Evolutionary conservation across 129 eudicot genomes (phyloP).

Genomic region (Arctium minus): DNA sequence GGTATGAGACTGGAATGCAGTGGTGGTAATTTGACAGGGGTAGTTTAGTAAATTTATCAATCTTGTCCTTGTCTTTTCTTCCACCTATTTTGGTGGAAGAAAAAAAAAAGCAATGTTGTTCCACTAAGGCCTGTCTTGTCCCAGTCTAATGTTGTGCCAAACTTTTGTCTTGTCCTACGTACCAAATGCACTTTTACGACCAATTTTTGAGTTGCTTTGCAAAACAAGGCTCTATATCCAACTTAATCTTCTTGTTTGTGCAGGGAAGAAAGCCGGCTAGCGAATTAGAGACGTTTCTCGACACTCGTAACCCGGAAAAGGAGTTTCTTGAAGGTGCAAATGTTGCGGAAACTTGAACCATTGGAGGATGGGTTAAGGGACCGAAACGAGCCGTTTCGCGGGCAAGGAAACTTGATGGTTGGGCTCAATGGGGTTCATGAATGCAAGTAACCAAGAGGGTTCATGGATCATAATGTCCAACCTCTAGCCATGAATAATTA

Average conservation of each 20-base stretch:
- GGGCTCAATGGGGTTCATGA: constrained; percentile 1
- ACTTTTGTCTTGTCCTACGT: not conserved
- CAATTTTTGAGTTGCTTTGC: not conserved
- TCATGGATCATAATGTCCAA: constrained; percentile 16
- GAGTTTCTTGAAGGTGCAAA: constrained; percentile 12
- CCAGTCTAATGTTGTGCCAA: not conserved
- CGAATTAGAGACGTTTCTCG: not conserved
- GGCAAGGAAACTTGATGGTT: constrained; percentile 15
- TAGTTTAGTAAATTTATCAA: not conserved
- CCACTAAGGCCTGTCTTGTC: not conserved
- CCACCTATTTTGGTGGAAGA: not conserved
- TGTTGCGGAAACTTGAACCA: constrained; percentile 2
- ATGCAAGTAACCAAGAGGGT: constrained; percentile 14
- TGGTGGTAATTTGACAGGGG: not conserved
- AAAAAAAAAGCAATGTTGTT: not conserved
- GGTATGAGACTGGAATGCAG: not conserved
- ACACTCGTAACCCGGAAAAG: not conserved
- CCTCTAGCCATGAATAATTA: constrained; percentile 11
- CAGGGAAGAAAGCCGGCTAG: constrained; percentile 32
- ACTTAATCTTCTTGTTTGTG: not conserved
- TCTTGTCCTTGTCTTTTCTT: not conserved
- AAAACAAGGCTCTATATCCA: not conserved
- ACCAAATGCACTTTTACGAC: not conserved
- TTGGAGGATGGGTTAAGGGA: constrained; percentile 8
- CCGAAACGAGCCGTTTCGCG: not conserved